Conservation (phyloP, 768 basidiomycete species). For the Leccinum fibrillosum region DNA sequence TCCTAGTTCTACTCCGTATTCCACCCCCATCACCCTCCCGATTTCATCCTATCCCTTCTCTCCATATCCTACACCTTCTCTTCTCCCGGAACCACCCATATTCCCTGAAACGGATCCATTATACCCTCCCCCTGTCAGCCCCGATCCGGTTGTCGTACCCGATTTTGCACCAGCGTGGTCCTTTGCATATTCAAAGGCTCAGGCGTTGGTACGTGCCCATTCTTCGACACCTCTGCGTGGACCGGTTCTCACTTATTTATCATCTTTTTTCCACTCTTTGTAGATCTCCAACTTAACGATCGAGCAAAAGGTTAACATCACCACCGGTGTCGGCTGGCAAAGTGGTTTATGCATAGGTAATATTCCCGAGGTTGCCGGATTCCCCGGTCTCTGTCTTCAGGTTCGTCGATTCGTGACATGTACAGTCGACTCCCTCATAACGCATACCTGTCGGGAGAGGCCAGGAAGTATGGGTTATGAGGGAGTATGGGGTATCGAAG, state of each 20-base stretch:
- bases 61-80: conserved; percentile 60
- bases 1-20: background rate
- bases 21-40: conserved; percentile 31
- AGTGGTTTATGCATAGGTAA: conserved; percentile 71
- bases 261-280: no score
- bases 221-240: background rate
- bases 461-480: no score
- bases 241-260: background rate
- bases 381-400: conserved; percentile 73
- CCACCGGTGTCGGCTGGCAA: conserved; percentile 53
- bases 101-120: conserved; percentile 55
- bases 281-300: conserved; percentile 51
- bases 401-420: conserved; percentile 27
- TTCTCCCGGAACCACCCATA: conserved; percentile 47
- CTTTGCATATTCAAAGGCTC: conserved; percentile 56
- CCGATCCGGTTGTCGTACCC: conserved; percentile 37
- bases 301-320: conserved; percentile 61
- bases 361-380: conserved; percentile 49
- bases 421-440: no score
- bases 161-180: conserved; percentile 56
- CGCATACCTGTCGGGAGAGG: no score
- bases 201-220: conserved; percentile 41
- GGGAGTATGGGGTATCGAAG: no score
- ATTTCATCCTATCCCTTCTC: conserved; percentile 46
- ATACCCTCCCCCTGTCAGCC: conserved; percentile 52